Evolutionary conservation across 2,329 filamentous ascomycete genomes (phyloP).

Genomic region (Cladosporium phlei): DNA sequence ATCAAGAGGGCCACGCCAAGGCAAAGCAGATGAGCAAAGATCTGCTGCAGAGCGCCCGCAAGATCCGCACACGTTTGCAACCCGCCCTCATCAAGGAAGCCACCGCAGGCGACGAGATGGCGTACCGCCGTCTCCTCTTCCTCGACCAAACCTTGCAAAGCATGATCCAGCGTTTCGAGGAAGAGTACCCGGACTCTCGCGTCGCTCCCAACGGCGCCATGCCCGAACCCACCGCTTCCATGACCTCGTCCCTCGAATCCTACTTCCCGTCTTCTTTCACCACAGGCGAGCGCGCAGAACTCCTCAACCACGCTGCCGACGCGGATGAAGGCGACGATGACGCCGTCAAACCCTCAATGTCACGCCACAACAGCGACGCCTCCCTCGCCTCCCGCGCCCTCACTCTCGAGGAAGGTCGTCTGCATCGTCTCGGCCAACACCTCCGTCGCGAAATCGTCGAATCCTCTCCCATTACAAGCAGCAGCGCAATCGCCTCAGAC

Average conservation of each 20-base stretch:
- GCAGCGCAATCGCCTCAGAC: not conserved
- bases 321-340: conserved; percentile 28
- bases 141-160: conserved; percentile 81
- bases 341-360: conserved; percentile 35
- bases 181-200: conserved; percentile 89
- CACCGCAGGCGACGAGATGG: conserved; percentile 64
- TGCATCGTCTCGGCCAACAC: conserved; percentile 64
- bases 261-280: not conserved
- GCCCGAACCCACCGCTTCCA: not conserved
- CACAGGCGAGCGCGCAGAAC: conserved; percentile 11
- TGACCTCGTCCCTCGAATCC: conserved; percentile 20
- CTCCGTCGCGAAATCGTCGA: conserved; percentile 60
- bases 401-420: conserved; percentile 63
- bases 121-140: conserved; percentile 77
- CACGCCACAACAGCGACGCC: conserved; percentile 62
- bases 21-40: conserved; percentile 93
- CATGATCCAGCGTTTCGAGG: conserved; percentile 93
- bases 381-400: conserved; percentile 61
- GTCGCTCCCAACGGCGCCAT: conserved; percentile 30
- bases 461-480: conserved; percentile 32
- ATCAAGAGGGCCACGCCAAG: conserved; percentile 47
- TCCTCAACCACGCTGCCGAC: conserved; percentile 12
- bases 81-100: conserved; percentile 75
- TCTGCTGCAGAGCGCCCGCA: conserved; percentile 77
- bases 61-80: conserved; percentile 78